phyloP scores from a whole-genome alignment of 129 eudicot species.

The Artemisia tridentata region DNA sequence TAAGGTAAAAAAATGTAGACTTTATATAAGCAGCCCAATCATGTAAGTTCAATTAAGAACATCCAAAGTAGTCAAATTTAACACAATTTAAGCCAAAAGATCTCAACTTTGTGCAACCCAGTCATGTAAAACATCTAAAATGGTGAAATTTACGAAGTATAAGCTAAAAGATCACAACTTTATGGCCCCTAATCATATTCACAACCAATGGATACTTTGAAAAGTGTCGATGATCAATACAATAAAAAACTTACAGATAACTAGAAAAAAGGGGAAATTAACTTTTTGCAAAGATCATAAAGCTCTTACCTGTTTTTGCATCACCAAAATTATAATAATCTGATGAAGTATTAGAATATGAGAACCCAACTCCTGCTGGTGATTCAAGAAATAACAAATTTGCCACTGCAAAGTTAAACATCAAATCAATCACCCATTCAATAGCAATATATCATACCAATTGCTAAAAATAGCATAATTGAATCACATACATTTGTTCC shows the following conservation, averaged over 20 bases:
- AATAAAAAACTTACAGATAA: neutral
- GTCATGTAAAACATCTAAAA: constrained; percentile 15
- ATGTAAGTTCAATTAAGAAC: constrained; percentile 9
- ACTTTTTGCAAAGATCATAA: constrained; percentile 6
- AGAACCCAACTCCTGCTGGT: constrained; percentile 98
- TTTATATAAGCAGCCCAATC: constrained; percentile 15
- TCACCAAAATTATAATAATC: constrained; percentile 87
- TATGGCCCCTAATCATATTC: neutral
- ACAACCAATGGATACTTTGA: constrained; percentile 6
- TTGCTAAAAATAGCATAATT: neutral
- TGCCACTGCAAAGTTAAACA: constrained; percentile 64
- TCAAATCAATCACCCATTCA: constrained; percentile 16
- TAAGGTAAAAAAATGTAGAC: constrained; percentile 23
- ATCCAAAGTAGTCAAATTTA: constrained; percentile 21
- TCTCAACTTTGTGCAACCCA: constrained; percentile 18
- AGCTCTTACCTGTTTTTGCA: constrained; percentile 66
- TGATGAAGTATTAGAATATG: constrained; percentile 84
- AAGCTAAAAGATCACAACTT: constrained; percentile 26
- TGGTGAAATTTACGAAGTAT: constrained; percentile 13
- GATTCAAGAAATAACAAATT: constrained; percentile 96
- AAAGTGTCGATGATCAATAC: neutral
- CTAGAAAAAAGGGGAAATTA: constrained; percentile 3
- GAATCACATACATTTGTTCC: constrained; percentile 82
- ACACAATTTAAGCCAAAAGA: constrained; percentile 26
- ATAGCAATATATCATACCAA: neutral